Evolutionary conservation across 768 basidiomycete species (phyloP).

Genomic region (Rhizopogon vulgaris): DNA sequence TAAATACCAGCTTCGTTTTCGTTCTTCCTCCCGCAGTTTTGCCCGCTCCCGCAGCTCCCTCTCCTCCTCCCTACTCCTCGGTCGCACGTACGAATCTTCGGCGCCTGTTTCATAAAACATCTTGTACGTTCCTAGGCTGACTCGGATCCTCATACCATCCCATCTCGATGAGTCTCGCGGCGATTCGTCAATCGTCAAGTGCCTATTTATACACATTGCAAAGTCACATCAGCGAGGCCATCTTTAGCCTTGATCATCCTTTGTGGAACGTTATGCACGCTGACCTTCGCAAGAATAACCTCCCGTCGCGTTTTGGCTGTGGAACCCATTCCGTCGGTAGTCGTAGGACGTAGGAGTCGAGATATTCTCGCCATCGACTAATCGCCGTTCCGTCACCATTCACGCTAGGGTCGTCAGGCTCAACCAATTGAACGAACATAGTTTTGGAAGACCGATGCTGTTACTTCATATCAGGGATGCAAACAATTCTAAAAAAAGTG

Average conservation of each 20-base stretch:
- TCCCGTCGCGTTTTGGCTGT: conserved; percentile 28
- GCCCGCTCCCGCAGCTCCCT: conserved; percentile 32
- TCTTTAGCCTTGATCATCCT: conserved; percentile 7
- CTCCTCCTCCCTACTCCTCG: conserved; percentile 28
- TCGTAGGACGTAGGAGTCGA: conserved; percentile 65
- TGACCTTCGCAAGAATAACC: conserved; percentile 57
- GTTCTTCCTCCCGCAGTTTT: conserved; percentile 48
- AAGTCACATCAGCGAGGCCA: conserved; percentile 20
- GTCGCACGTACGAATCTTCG: conserved; percentile 51
- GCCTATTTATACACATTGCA: conserved; percentile 42
- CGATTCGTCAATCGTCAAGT: conserved; percentile 32
- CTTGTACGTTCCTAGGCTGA: conserved; percentile 58
- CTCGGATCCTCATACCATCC: conserved; percentile 37
- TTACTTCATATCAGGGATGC: conserved; percentile 3
- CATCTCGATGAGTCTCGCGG: conserved; percentile 7
- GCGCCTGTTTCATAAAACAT: conserved; percentile 59
- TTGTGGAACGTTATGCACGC: conserved; percentile 15
- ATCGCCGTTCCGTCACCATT: conserved; percentile 42
- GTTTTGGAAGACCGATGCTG: conserved; percentile 52
- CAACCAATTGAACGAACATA: conserved; percentile 57
- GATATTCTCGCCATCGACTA: conserved; percentile 68
- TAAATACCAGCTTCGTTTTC: conserved; percentile 38
- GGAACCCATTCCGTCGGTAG: conserved; percentile 70
- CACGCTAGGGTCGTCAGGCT: conserved; percentile 59
- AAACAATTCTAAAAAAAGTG: conserved; percentile 6